Conservation (phyloP, 1,139 yeast genomes). For the Wickerhamomyces sp. region DNA sequence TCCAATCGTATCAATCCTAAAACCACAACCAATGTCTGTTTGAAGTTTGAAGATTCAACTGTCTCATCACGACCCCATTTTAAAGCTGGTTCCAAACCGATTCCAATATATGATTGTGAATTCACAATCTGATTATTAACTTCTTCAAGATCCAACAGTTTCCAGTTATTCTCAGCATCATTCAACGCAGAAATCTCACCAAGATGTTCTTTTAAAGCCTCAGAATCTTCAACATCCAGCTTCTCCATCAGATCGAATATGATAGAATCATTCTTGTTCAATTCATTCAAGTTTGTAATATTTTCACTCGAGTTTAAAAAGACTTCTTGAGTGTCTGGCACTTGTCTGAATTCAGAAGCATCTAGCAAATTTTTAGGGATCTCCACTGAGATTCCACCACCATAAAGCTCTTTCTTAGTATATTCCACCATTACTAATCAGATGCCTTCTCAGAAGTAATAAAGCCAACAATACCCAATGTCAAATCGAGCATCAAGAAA, state of each 20-base stretch:
- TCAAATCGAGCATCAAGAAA: background rate
- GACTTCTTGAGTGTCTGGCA: constrained; percentile 90
- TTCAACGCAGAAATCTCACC: constrained; percentile 37
- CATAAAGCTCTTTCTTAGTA: constrained; percentile 42
- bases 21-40: constrained; percentile 38
- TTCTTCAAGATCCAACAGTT: constrained; percentile 15
- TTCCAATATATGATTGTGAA: constrained; percentile 23
- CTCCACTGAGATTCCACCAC: constrained; percentile 66
- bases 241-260: constrained; percentile 69
- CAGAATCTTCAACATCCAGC: constrained; percentile 37
- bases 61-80: constrained; percentile 45
- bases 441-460: background rate
- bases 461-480: background rate
- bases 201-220: constrained; percentile 36
- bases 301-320: constrained; percentile 42
- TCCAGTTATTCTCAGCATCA: constrained; percentile 26
- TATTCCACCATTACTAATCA: constrained; percentile 7
- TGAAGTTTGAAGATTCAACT: constrained; percentile 7
- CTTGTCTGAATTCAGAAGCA: constrained; percentile 67
- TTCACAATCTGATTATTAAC: constrained; percentile 1
- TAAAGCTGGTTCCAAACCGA: constrained; percentile 34
- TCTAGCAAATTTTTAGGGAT: constrained; percentile 59
- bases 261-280: constrained; percentile 50
- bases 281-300: constrained; percentile 26
- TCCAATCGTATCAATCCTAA: constrained; percentile 49